phyloP scores from a whole-genome alignment of 1,139 yeast genomes.

The Sugiyamaella paludigena region DNA sequence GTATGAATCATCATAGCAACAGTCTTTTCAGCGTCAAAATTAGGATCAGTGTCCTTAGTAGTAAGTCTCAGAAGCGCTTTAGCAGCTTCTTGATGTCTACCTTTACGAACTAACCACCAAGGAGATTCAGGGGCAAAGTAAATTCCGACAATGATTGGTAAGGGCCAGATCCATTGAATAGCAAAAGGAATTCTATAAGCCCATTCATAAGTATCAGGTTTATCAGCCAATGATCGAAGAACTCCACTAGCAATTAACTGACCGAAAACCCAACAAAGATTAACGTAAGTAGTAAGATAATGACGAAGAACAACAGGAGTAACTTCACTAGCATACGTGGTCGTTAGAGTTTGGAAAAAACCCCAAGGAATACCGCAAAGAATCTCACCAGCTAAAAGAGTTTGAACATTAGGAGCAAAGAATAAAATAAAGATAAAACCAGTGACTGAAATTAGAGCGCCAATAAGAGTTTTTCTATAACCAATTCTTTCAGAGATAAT shows the following conservation, averaged over 20 bases:
- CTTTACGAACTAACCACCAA: constrained; percentile 50
- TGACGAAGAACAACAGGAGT: constrained; percentile 46
- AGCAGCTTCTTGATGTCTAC: constrained; percentile 43
- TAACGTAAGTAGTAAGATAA: constrained; percentile 40
- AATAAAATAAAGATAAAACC: constrained; percentile 44
- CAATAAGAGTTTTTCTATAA: constrained; percentile 46
- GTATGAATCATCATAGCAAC: constrained; percentile 44
- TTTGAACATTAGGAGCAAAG: constrained; percentile 42
- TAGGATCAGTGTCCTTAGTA: constrained; percentile 27
- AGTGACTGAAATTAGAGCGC: constrained; percentile 20
- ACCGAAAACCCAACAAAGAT: constrained; percentile 46
- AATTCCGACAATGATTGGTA: constrained; percentile 51
- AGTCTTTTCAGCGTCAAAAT: constrained; percentile 29
- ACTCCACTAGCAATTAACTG: constrained; percentile 44
- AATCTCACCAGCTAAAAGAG: constrained; percentile 44
- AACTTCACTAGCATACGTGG: constrained; percentile 49
- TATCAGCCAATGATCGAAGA: constrained; percentile 35
- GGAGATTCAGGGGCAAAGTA: constrained; percentile 59
- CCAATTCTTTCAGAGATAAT: constrained; percentile 45
- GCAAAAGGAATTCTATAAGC: constrained; percentile 49
- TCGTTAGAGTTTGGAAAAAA: constrained; percentile 44
- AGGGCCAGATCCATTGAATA: constrained; percentile 61
- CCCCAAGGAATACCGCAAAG: constrained; percentile 49
- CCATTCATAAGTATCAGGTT: constrained; percentile 25
- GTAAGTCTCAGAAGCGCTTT: constrained; percentile 28